A percentile compares a stretch with the other conserved stretches of the same genome.
Conservation (phyloP, 2,329 filamentous ascomycete species). For the Tolypocladium ophioglossoides region DNA sequence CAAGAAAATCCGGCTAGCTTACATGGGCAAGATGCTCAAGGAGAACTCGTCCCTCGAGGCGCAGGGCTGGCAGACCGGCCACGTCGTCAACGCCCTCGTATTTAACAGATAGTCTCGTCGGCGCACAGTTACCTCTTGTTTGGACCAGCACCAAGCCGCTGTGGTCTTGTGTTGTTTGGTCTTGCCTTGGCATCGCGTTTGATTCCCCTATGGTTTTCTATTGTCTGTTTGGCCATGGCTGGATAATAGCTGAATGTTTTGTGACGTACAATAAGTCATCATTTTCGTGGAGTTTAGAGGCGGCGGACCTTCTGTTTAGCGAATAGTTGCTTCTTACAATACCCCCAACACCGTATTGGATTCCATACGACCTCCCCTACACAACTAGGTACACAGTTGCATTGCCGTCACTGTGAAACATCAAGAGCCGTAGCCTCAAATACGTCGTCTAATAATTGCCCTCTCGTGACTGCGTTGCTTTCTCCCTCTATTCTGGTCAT, state of each 20-base stretch:
- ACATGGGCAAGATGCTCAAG: conserved; percentile 70
- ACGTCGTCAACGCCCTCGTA: conserved; percentile 70
- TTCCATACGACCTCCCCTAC: neutral
- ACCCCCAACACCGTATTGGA: neutral
- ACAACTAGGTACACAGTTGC: neutral
- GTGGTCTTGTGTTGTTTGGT: neutral
- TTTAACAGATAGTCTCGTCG: conserved; percentile 32
- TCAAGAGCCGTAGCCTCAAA: neutral
- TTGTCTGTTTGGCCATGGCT: neutral
- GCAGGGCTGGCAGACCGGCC: conserved; percentile 66
- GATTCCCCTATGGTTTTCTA: neutral
- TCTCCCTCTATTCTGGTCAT: neutral
- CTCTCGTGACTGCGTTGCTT: neutral
- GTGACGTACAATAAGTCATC: neutral
- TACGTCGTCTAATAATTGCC: neutral
- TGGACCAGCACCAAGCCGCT: neutral
- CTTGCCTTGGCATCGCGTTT: neutral
- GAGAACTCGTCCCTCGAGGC: conserved; percentile 53
- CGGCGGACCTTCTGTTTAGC: neutral
- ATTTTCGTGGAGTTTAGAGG: neutral
- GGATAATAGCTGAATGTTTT: neutral
- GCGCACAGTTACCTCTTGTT: neutral
- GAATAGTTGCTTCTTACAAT: neutral
- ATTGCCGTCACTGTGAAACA: neutral
- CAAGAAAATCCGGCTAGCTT: conserved; percentile 60